Percentiles rank a stretch among this genome's conserved stretches.
phyloP scores from a whole-genome alignment of 2,329 filamentous ascomycete genomes.

The Epicoccum sorghinum region DNA sequence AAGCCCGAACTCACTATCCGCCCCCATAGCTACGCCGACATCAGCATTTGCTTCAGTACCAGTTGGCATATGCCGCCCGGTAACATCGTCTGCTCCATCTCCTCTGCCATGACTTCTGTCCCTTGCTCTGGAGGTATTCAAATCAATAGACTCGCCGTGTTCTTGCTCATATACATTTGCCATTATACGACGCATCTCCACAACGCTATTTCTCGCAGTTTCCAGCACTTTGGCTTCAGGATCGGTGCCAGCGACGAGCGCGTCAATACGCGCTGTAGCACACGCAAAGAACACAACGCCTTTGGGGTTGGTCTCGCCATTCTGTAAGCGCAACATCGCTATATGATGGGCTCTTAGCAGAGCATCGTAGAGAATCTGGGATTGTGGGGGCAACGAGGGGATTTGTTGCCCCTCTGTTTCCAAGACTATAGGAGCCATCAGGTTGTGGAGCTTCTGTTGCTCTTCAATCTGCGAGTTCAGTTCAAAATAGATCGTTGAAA shows the following conservation, averaged over 20 bases:
- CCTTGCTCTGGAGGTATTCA: constrained; percentile 2
- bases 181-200: constrained; percentile 22
- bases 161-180: constrained; percentile 26
- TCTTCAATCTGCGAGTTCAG: constrained; percentile 32
- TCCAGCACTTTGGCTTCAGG: constrained; percentile 24
- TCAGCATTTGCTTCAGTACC: not conserved
- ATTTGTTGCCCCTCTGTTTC: not conserved
- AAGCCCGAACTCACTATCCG: too few relatives aligned
- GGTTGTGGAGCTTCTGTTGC: constrained; percentile 5
- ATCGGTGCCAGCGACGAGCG: constrained; percentile 21
- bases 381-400: constrained; percentile 16
- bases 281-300: constrained; percentile 26
- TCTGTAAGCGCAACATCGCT: constrained; percentile 20
- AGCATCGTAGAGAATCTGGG: constrained; percentile 19
- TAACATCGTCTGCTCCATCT: constrained; percentile 10
- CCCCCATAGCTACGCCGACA: not conserved
- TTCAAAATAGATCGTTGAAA: constrained; percentile 33
- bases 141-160: constrained; percentile 29
- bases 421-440: constrained; percentile 18
- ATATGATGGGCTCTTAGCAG: constrained; percentile 16
- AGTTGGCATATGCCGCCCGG: not conserved
- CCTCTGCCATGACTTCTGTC: constrained; percentile 19
- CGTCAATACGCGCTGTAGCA: constrained; percentile 34
- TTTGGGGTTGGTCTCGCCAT: constrained; percentile 38
- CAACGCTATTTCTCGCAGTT: constrained; percentile 24